These are phyloP conservation scores for Blastomyces silverae DNA, from an alignment of 2,329 filamentous ascomycete genomes.

Conservation along the genomic window DNA sequence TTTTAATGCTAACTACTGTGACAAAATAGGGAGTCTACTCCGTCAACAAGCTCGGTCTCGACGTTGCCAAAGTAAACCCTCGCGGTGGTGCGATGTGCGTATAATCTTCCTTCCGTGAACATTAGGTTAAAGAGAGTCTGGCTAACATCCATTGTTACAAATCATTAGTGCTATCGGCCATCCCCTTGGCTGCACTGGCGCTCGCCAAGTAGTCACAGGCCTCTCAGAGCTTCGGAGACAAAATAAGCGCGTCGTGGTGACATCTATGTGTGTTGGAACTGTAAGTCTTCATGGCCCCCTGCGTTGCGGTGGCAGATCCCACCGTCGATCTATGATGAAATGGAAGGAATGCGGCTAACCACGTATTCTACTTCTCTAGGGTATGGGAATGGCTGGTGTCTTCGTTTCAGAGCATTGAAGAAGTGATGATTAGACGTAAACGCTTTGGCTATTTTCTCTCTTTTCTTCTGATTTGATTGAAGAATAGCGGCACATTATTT, in stretches of 20 bases:
- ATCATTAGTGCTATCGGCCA: conserved; percentile 68
- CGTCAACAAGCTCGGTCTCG: conserved; percentile 72
- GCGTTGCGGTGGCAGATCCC: neutral
- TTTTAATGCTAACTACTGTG: neutral
- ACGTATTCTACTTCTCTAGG: conserved; percentile 23
- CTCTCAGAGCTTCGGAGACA: conserved; percentile 78
- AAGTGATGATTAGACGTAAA: neutral
- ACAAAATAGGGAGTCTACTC: conserved; percentile 73
- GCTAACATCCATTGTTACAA: conserved; percentile 1
- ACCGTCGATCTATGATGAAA: neutral
- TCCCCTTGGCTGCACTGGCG: conserved; percentile 83
- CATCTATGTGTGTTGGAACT: conserved; percentile 90
- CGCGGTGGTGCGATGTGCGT: conserved; percentile 76
- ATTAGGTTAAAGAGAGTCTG: neutral
- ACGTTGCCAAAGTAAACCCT: conserved; percentile 80
- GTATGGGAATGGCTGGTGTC: conserved; percentile 76
- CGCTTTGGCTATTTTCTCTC: neutral
- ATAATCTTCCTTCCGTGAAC: neutral
- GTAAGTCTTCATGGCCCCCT: conserved; percentile 53
- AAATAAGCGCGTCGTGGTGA: conserved; percentile 73
- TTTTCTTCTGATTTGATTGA: neutral
- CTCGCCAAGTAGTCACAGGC: conserved; percentile 80
- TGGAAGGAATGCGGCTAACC: neutral
- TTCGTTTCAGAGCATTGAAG: conserved; percentile 75
- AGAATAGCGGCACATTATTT: neutral